A percentile compares a stretch with the other conserved stretches of the same genome.
Conservation (phyloP, 768 basidiomycete species). For the Naematelia encephala region DNA sequence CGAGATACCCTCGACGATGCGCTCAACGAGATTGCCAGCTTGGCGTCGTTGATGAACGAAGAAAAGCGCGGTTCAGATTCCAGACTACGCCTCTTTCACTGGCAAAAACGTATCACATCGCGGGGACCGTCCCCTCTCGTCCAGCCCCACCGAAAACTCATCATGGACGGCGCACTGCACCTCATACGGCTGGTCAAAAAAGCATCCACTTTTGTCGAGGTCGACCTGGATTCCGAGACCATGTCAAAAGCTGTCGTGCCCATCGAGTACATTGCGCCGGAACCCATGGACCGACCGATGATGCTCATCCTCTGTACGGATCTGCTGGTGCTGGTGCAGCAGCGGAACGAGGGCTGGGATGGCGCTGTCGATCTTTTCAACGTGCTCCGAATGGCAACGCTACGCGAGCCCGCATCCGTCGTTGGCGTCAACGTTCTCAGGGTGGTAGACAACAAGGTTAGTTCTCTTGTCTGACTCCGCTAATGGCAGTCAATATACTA, state of each 20-base stretch:
- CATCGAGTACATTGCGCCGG: slow-evolving; percentile 84
- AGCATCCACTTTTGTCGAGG: slow-evolving; percentile 73
- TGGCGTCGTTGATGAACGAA: slow-evolving; percentile 97
- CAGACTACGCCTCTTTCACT: slow-evolving; percentile 76
- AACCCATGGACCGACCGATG: slow-evolving; percentile 58
- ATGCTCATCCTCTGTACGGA: slow-evolving; percentile 61
- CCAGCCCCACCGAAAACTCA: slow-evolving; percentile 90
- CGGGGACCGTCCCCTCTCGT: slow-evolving; percentile 96
- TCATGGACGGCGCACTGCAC: slow-evolving; percentile 84
- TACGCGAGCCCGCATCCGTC: slow-evolving; percentile 83
- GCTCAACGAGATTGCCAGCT: slow-evolving; percentile 74
- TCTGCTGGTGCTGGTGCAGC: slow-evolving; percentile 83
- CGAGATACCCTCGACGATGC: slow-evolving; percentile 77
- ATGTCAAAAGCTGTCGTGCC: slow-evolving; percentile 69
- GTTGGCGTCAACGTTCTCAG: slow-evolving; percentile 67
- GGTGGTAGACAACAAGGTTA: slow-evolving; percentile 50
- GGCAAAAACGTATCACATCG: slow-evolving; percentile 69
- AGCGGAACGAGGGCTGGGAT: slow-evolving; percentile 71
- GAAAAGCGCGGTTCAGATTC: slow-evolving; percentile 95
- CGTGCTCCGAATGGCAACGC: slow-evolving; percentile 89
- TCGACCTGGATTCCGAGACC: slow-evolving; percentile 45
- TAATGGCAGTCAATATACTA: slow-evolving; percentile 41
- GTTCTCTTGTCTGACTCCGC: slow-evolving; percentile 4
- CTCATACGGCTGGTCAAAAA: slow-evolving; percentile 90
- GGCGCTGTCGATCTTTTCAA: slow-evolving; percentile 90